phyloP scores from a whole-genome alignment of 2,329 filamentous ascomycete genomes.

The Exutisphaerella laricina region DNA sequence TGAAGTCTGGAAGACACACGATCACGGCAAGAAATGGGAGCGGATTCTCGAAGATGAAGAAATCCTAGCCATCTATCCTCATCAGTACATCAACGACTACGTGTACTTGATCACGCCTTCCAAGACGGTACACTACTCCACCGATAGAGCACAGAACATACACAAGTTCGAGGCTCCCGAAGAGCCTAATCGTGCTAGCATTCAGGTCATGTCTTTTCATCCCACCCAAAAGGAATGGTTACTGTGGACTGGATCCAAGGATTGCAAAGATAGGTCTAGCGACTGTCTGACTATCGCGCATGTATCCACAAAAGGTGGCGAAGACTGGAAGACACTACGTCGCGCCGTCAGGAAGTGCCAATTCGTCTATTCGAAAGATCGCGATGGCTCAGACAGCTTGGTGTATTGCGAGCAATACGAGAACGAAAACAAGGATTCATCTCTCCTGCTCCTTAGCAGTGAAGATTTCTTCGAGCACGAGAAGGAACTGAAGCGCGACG shows the following conservation, averaged over 20 bases:
- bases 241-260: conserved; percentile 73
- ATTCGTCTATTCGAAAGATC: conserved; percentile 66
- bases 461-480: conserved; percentile 71
- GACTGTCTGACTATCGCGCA: conserved; percentile 70
- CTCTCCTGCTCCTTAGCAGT: conserved; percentile 67
- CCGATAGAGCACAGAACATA: conserved; percentile 69
- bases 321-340: conserved; percentile 67
- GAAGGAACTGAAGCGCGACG: conserved; percentile 59
- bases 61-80: conserved; percentile 66
- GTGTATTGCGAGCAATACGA: conserved; percentile 60
- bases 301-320: conserved; percentile 70
- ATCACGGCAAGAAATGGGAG: conserved; percentile 87
- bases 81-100: conserved; percentile 74
- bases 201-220: conserved; percentile 69
- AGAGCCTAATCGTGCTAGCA: conserved; percentile 46
- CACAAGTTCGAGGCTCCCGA: conserved; percentile 67
- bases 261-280: conserved; percentile 54
- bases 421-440: conserved; percentile 45
- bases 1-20: conserved; percentile 66
- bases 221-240: conserved; percentile 82
- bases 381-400: conserved; percentile 56
- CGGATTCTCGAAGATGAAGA: conserved; percentile 56
- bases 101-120: conserved; percentile 76
- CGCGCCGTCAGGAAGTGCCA: conserved; percentile 76
- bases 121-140: conserved; percentile 69